Percentiles rank a stretch among this genome's conserved stretches.
Evolutionary conservation across 495 filamentous ascomycete genomes (phyloP).

Genomic region (Penicillium crystallinum): DNA sequence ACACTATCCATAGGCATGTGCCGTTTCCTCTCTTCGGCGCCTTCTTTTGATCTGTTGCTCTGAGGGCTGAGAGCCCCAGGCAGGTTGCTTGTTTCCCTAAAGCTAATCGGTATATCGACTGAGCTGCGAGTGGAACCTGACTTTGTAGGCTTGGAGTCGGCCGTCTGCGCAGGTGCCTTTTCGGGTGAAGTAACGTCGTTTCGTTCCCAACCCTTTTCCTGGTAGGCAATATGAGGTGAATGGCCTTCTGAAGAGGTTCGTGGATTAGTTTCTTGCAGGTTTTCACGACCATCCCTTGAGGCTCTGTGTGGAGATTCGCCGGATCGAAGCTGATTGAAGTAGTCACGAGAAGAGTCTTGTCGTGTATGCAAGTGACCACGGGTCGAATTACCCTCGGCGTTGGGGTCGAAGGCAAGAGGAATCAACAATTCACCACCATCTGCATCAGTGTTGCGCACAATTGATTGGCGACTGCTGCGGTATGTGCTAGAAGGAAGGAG

Average conservation of each 20-base stretch:
- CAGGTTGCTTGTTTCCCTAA: constrained; percentile 31
- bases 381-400: constrained; percentile 48
- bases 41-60: constrained; percentile 24
- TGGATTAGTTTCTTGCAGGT: constrained; percentile 12
- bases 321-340: constrained; percentile 14
- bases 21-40: background rate
- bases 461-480: constrained; percentile 69
- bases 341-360: constrained; percentile 33
- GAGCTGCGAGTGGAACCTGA: constrained; percentile 60
- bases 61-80: constrained; percentile 32
- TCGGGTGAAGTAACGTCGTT: constrained; percentile 33
- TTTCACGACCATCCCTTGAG: constrained; percentile 18
- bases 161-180: constrained; percentile 64
- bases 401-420: constrained; percentile 84
- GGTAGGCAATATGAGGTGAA: constrained; percentile 86
- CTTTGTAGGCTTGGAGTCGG: constrained; percentile 52
- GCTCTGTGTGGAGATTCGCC: constrained; percentile 18
- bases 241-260: constrained; percentile 29
- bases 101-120: constrained; percentile 39
- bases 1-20: constrained; percentile 22
- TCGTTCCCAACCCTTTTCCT: constrained; percentile 71
- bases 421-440: constrained; percentile 77
- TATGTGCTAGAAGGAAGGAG: constrained; percentile 73
- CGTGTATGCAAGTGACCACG: constrained; percentile 25
- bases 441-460: constrained; percentile 54